phyloP scores from a whole-genome alignment of 176 grass and related monocot genomes.

The Avena atlantica region DNA sequence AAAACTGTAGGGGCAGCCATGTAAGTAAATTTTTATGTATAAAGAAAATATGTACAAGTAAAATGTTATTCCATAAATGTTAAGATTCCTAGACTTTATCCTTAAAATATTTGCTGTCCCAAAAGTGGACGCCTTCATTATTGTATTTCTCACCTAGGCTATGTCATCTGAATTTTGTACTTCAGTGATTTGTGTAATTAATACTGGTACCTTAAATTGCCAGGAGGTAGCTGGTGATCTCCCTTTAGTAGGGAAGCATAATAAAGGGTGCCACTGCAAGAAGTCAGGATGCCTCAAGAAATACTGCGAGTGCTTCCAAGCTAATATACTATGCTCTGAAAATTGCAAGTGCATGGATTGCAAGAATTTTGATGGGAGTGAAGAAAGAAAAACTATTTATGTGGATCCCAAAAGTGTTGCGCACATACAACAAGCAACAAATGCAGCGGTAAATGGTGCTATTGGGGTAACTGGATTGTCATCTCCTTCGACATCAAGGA shows the following conservation, averaged over 20 bases:
- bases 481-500: constrained; percentile 80
- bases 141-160: constrained; percentile 27
- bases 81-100: constrained; percentile 5
- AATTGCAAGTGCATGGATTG: constrained; percentile 99
- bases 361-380: constrained; percentile 92
- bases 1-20: no score
- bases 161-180: constrained; percentile 10
- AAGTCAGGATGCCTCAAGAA: constrained; percentile 99
- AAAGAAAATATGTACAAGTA: background rate
- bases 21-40: no score
- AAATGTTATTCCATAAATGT: constrained; percentile 27
- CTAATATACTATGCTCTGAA: constrained; percentile 96
- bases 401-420: constrained; percentile 66
- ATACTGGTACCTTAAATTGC: constrained; percentile 47
- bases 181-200: constrained; percentile 23
- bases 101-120: background rate
- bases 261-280: constrained; percentile 99
- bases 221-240: constrained; percentile 72
- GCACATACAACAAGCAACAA: constrained; percentile 85
- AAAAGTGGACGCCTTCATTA: background rate
- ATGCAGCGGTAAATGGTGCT: constrained; percentile 87
- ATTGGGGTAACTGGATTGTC: constrained; percentile 64
- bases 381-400: constrained; percentile 80
- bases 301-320: constrained; percentile 99
- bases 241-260: constrained; percentile 86